These are phyloP conservation scores for Hypsizygus marmoreus DNA, from an alignment of 768 basidiomycete genomes.

Conservation along the genomic window DNA sequence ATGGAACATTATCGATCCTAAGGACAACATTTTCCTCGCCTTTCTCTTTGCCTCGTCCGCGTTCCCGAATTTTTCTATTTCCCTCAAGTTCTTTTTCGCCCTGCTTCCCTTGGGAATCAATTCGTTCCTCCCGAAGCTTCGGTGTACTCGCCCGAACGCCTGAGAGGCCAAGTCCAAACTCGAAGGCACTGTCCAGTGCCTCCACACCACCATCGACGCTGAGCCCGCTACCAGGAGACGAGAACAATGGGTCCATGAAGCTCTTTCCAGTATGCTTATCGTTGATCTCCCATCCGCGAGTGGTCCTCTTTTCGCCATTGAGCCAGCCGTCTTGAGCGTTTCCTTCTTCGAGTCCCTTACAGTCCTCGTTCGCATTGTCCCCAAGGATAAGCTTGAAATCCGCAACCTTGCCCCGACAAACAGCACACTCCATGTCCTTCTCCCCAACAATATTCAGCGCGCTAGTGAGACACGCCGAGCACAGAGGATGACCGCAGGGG, in stretches of 20 bases:
- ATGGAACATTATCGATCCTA: slow-evolving; percentile 86
- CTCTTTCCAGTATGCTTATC: slow-evolving; percentile 17
- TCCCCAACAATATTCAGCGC: slow-evolving; percentile 89
- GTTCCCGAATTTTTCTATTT: slow-evolving; percentile 8
- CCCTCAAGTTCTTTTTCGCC: slow-evolving; percentile 9
- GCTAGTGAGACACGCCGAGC: slow-evolving; percentile 81
- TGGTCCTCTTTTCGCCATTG: not conserved
- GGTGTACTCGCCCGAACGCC: slow-evolving; percentile 46
- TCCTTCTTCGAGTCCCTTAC: slow-evolving; percentile 1
- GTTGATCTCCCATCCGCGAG: slow-evolving; percentile 13
- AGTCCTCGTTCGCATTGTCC: slow-evolving; percentile 7
- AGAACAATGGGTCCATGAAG: slow-evolving; percentile 37
- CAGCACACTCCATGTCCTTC: slow-evolving; percentile 84
- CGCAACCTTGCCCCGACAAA: slow-evolving; percentile 69
- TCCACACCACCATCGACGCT: slow-evolving; percentile 21
- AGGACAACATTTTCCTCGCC: slow-evolving; percentile 59
- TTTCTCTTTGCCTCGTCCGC: slow-evolving; percentile 15
- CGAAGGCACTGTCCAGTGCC: slow-evolving; percentile 40
- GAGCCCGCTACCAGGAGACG: slow-evolving; percentile 30
- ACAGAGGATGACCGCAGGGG: slow-evolving; percentile 77
- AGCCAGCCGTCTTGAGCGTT: not conserved
- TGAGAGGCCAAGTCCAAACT: slow-evolving; percentile 40
- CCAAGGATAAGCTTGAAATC: slow-evolving; percentile 60
- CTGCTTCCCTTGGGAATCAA: not conserved
- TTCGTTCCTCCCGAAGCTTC: slow-evolving; percentile 32